Conservation (phyloP, 2,329 filamentous ascomycete species). For the Didymella segeticola region DNA sequence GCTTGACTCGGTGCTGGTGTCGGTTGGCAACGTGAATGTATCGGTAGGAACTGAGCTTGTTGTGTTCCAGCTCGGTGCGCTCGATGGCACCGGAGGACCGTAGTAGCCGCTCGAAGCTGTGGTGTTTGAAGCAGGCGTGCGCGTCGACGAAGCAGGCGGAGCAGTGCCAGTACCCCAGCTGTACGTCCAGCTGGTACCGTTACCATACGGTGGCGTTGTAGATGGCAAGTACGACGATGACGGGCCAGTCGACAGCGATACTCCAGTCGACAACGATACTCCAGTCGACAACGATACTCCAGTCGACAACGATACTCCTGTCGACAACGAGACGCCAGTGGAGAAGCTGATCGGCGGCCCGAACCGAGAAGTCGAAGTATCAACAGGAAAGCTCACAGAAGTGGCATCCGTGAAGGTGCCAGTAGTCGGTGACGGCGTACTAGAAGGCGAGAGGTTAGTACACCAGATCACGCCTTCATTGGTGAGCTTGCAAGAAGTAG, state of each 20-base stretch:
- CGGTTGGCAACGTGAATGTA: conserved; percentile 6
- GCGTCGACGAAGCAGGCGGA: neutral
- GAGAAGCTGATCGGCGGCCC: conserved; percentile 3
- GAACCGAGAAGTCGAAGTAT: conserved; percentile 12
- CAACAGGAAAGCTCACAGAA: conserved; percentile 25
- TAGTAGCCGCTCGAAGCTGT: conserved; percentile 8
- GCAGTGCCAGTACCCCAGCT: conserved; percentile 1
- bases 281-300: neutral
- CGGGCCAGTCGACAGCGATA: conserved; percentile 4
- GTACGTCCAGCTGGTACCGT: conserved; percentile 1
- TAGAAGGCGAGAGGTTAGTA: conserved; percentile 12
- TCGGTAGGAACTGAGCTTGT: conserved; percentile 2
- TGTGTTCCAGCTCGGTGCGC: neutral
- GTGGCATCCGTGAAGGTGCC: conserved; percentile 27
- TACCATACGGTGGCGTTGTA: conserved; percentile 9
- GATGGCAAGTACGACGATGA: conserved; percentile 3
- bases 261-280: neutral
- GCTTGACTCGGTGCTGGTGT: conserved; percentile 1
- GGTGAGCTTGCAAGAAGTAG: neutral
- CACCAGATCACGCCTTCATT: conserved; percentile 1
- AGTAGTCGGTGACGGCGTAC: conserved; percentile 6
- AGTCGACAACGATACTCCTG: too few relatives aligned
- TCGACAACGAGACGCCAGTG: neutral
- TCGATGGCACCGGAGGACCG: neutral
- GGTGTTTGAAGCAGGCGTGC: conserved; percentile 2